Base-by-base conservation (phyloP, 192 early-diverging fungal species). In the Linnemannia exigua region DNA sequence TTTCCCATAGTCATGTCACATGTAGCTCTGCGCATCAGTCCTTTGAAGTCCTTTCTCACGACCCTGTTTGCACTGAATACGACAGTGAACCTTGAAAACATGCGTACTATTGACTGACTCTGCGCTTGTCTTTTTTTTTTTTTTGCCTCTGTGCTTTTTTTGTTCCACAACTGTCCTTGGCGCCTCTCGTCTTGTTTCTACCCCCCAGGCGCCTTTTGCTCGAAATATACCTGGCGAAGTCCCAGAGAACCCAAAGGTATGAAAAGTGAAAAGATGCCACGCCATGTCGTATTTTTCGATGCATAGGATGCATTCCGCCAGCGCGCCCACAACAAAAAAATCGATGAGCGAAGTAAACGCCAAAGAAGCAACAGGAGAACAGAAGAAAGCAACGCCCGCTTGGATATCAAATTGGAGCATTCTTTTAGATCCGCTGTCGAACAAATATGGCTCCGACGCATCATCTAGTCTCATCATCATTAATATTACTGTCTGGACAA, bases 201-300 rank as follows among this genome's bases (percentile, higher is more conserved):
- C 67, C 1, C 37, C 37, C 11, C 73, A 86, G 84, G 70, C 78
- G 3, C 84, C 84, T 14, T 31, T 86, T 3, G 31, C 78, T 50
- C 77, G 84, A 77, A 75, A 86, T 73, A 86, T 86, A 11, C 84
- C 84, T 68, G 84, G 84, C 48, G 84, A 86, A n/a, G 28, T 14
- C 35, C 31, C 47, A 63, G 84, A 86, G 8, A 44, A 80, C 7
- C 84, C 78, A 2, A 79, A 86, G 84, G 84, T 86, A 36, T 66
- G 58, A 44, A 47, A n/a, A n/a, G n/a, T n/a, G 47, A 20, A 47
- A 41, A 50, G 25, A 69, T 6, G 31, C 28, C 28, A 63, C 28
- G 28, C 28, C 58, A 31, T 25, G 58, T 63, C 58, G 25, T 63
- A 31, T 63, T 25, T 25, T 63, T 63, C 28, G 28, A 63, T 63